Evolutionary conservation across 2,329 filamentous ascomycete species (phyloP), one percentile per base, ranked within the genome.

Genomic region (Aspergillus pseudonomiae): DNA sequence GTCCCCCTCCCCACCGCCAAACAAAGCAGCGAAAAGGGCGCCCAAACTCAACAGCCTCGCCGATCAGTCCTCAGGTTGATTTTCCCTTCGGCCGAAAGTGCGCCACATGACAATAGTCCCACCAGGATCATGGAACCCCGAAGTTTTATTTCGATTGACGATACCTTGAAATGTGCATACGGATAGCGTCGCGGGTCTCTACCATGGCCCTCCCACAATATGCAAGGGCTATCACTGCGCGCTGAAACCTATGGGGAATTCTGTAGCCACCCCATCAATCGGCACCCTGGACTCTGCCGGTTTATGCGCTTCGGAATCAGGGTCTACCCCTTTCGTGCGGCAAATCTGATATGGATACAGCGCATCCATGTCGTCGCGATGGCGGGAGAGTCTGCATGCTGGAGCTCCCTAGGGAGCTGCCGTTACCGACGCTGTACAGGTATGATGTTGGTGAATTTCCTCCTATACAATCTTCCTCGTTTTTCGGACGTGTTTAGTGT

Each of bases 71-170:
- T 28, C 45, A 26, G 6, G 4, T 19, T 28, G 28, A 32, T 11
- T 10, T n/a, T 36, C 32, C 52, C 32, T 54, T 54, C 5, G 30
- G 19, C 32, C 30, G 30, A 24, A 54, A 26, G 28, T 36, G 12
- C 30, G 52, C 52, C 32, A 55, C 52, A 55, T 55, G 52, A 55
- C 52, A 55, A 55, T 55, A 55, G n/a, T 16, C 24, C 32, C 52
- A 36, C 21, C 10, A 39, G 21, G n/a, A 26, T 36, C 16, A 55
- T 36, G 16, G 16, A 50, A 36, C 4, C 21, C 21, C n/a, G n/a
- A 54, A 54, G 28, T 54, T 24, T 54, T 30, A 12, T 34, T 34
- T 19, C 4, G 6, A 24, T 10, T 34, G 21, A 16, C 14, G 19
- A 21, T 32, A 36, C 50, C 50, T 53, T 53, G 28, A 53, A 32